A percentile compares a stretch with the other conserved stretches of the same genome.
Evolutionary conservation across 73 alveolate species (phyloP).

Genomic region (Paramecium biaurelia): DNA sequence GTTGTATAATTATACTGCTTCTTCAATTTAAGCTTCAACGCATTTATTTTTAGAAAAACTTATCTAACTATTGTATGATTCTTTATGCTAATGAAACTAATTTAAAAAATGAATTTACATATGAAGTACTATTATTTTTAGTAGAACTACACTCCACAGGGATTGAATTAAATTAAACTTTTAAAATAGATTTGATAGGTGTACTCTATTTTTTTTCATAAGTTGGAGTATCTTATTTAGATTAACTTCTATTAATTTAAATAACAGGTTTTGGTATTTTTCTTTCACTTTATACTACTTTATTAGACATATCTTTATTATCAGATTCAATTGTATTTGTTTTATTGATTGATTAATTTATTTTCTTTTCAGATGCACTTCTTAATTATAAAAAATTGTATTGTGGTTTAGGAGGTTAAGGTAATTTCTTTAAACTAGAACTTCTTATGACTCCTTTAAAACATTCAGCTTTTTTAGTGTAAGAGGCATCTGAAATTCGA

Average conservation of each 20-base stretch:
- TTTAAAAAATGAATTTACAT: background rate
- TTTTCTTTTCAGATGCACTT: slow-evolving; percentile 31
- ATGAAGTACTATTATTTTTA: background rate
- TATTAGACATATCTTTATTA: background rate
- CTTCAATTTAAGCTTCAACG: slow-evolving; percentile 44
- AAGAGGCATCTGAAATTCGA: slow-evolving; percentile 9
- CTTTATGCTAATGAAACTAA: slow-evolving; percentile 48
- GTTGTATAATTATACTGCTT: slow-evolving; percentile 32
- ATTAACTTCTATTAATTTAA: slow-evolving; percentile 30
- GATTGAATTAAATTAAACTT: background rate
- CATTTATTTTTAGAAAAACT: slow-evolving; percentile 40
- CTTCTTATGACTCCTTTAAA: slow-evolving; percentile 37
- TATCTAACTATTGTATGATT: slow-evolving; percentile 42
- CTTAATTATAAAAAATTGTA: background rate
- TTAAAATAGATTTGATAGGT: slow-evolving; percentile 11
- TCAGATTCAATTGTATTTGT: slow-evolving; percentile 26
- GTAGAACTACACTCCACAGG: slow-evolving; percentile 12
- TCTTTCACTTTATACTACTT: slow-evolving; percentile 14
- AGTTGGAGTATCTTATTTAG: slow-evolving; percentile 49
- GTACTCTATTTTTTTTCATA: background rate
- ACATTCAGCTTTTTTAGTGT: slow-evolving; percentile 34
- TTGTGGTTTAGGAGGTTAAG: background rate
- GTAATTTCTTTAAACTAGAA: background rate
- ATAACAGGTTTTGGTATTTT: slow-evolving; percentile 35
- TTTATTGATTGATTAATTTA: slow-evolving; percentile 15